Conservation (phyloP, 2,329 filamentous ascomycete genomes). For the Aspergillus alliaceus region DNA sequence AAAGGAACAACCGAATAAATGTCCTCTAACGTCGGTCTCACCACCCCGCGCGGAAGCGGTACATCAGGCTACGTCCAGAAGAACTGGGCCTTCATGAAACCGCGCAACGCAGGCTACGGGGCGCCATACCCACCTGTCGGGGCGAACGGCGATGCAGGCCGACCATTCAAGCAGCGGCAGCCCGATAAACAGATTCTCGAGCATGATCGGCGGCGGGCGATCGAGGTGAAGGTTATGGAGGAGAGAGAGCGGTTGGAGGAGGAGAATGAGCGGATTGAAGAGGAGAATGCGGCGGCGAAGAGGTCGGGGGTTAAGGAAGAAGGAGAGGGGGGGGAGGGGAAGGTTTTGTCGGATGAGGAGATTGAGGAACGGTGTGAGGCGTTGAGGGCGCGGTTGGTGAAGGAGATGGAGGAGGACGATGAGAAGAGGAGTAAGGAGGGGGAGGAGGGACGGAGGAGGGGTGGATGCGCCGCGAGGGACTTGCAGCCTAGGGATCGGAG, state of each 20-base stretch:
- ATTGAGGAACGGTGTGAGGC: conserved; percentile 76
- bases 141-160: conserved; percentile 50
- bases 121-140: conserved; percentile 66
- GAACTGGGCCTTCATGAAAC: conserved; percentile 84
- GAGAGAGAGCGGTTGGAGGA: conserved; percentile 90
- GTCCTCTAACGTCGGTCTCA: conserved; percentile 96
- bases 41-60: conserved; percentile 89
- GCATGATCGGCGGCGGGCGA: conserved; percentile 85
- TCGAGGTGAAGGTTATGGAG: conserved; percentile 93
- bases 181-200: conserved; percentile 92
- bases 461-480: conserved; percentile 18
- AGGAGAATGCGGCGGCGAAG: conserved; percentile 66
- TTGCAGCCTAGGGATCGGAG: conserved; percentile 29
- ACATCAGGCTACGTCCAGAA: conserved; percentile 98
- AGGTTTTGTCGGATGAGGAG: conserved; percentile 71
- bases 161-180: conserved; percentile 73
- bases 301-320: conserved; percentile 61
- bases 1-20: conserved; percentile 50
- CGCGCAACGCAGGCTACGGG: conserved; percentile 67
- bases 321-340: conserved; percentile 29
- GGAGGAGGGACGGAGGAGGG: conserved; percentile 8
- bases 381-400: conserved; percentile 63
- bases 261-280: conserved; percentile 61
- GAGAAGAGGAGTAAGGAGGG: conserved; percentile 20
- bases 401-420: conserved; percentile 54